Conservation (phyloP, 163 green algal genomes). For the Chloromonas sp. region DNA sequence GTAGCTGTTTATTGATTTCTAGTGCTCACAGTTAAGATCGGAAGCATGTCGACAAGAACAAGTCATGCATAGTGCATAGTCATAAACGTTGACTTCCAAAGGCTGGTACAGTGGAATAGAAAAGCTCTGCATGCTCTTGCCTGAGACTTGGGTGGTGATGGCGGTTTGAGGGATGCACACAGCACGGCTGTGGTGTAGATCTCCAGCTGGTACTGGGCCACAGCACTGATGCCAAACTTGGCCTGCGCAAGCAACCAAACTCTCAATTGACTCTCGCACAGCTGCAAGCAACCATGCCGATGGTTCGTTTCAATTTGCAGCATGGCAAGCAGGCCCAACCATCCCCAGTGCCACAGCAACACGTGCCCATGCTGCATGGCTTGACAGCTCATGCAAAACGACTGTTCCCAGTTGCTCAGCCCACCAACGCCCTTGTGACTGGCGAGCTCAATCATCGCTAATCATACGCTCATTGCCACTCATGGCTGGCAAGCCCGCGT, state of each 20-base stretch:
- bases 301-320: slow-evolving; percentile 68
- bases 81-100: too few species aligned
- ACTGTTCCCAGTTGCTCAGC: too few species aligned
- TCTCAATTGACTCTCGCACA: too few species aligned
- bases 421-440: too few species aligned
- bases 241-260: slow-evolving; percentile 35
- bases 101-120: too few species aligned
- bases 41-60: too few species aligned
- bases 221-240: slow-evolving; percentile 81
- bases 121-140: neutral
- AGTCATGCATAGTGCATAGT: too few species aligned
- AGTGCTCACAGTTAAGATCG: too few species aligned
- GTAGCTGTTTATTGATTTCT: too few species aligned
- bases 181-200: slow-evolving; percentile 86
- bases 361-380: slow-evolving; percentile 89
- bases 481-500: neutral
- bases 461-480: slow-evolving; percentile 29
- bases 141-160: slow-evolving; percentile 35
- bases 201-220: slow-evolving; percentile 76
- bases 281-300: slow-evolving; percentile 4
- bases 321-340: too few species aligned
- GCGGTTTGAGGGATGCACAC: slow-evolving; percentile 64
- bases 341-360: too few species aligned
- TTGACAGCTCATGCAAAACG: slow-evolving; percentile 45
- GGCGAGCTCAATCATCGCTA: too few species aligned